Base-by-base conservation (phyloP, 1,284 basidiomycete genomes). In the Leccinum angustisporum region DNA sequence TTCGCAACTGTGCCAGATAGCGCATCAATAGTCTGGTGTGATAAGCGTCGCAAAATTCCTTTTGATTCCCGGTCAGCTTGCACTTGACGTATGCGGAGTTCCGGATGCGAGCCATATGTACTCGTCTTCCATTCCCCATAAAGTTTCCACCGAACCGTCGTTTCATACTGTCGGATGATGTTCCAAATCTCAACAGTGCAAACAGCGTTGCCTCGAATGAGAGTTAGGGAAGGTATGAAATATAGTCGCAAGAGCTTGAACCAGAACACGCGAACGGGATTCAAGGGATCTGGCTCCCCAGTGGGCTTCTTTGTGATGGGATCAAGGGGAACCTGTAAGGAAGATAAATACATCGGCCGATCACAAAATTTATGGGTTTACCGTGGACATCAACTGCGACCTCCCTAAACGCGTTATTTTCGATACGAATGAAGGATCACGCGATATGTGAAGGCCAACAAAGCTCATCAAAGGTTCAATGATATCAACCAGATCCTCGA, bases 71-170 rank as follows among this genome's bases (percentile, higher is more conserved):
- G 81, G 62, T 91, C 87, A 30, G 88, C 87, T 69, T 92, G 87
- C 4, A 86, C 84, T 63, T 83, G 79, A 40, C 88, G 88, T 52
- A 91, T 84, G 30, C 85, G 84, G 46, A 94, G 81, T 71, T 92
- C 91, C 7, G 87, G 85, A 72, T 91, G 88, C 3, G 83, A 88
- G 71, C 80, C 83, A 79, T 86, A 92, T 8, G 77, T 85, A 55
- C 80, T 79, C 59, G 87, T 83, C 76, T 92, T 91, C 97, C 97
- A 98, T 78, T 99, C 96, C 55, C 96, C 97, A 70, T 99, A 98
- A 31, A 99, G 79, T 43, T 83, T 84, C 86, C 94, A 98, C 3
- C 97, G 91, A 53, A 85, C 80, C 7, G 88, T 86, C 61, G 88
- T 90, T 54, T 92, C 87, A 72, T 92, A 92, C 63, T 86, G 84